Base-by-base conservation (phyloP, 345 rosid species). In the Tarenaya hassleriana region DNA sequence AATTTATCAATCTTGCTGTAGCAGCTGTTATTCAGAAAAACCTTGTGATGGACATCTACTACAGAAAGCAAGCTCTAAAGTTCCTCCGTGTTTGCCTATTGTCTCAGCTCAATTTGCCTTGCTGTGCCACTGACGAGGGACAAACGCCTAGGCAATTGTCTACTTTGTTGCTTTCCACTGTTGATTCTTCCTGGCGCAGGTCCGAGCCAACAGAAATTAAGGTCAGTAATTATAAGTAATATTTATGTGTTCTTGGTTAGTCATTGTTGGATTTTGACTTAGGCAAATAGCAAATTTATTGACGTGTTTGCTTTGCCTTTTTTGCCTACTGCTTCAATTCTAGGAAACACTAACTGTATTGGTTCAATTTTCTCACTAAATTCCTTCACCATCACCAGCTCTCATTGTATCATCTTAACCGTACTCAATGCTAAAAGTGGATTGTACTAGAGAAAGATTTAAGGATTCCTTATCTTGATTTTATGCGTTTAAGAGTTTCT, bases 81-180 rank as follows among this genome's bases (percentile, higher is more conserved):
- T 92, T 92, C 69, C 89, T 88, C 34, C 79, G 84, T 59, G 97
- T 88, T 47, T 92, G 98, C 76, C 70, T 92, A 38, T 69, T 82
- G 55, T 85, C 98, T 64, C 98, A 83, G 79, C 96, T 92, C 63
- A 88, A 83, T 68, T 74, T 92, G 71, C 98, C 96, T n/a, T 95
- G 88, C 34, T 83, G 77, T 73, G 73, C 76, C 63, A 34, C 78
- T 55, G 98, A 92, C 60, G 84, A 72, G 52, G 88, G 80, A 47
- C 79, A 52, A 56, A 83, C 88, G 34, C 61, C 80, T 9, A 75
- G 70, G 63, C 86, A 81, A 39, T 64, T 92, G 67, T 77, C 95
- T 18, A 60, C 76, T 20, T 45, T 80, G 68, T 63, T 92, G 45
- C 83, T 83, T 71, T 85, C 95, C 47, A 57, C 76, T 40, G 64